These are phyloP conservation scores for Arctostaphylos glauca DNA, from an alignment of 148 eudicot genomes.

Conservation along the genomic window DNA sequence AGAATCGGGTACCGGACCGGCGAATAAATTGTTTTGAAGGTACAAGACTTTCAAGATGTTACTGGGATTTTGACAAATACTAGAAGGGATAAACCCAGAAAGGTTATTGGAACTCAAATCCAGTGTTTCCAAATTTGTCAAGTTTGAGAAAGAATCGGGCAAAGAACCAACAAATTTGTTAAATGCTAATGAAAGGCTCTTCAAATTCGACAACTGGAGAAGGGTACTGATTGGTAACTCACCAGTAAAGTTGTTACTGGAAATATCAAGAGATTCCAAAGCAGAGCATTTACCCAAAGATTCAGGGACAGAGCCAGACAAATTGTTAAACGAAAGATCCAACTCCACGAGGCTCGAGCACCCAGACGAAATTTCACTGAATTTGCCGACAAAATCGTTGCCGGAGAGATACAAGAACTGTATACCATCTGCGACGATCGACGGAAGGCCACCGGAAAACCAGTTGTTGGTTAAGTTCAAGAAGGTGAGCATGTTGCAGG, in stretches of 20 bases:
- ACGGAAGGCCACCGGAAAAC: constrained; percentile 44
- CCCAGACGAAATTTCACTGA: constrained; percentile 36
- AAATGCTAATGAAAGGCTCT: constrained; percentile 35
- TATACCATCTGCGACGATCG: constrained; percentile 29
- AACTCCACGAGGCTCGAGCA: constrained; percentile 54
- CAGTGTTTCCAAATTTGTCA: constrained; percentile 47
- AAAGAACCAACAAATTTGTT: constrained; percentile 60
- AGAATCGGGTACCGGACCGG: constrained; percentile 45
- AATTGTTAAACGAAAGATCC: constrained; percentile 64
- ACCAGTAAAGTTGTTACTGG: constrained; percentile 75
- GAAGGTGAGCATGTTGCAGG: constrained; percentile 42
- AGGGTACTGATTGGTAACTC: constrained; percentile 64
- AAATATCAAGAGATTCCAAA: constrained; percentile 50
- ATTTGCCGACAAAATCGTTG: constrained; percentile 44
- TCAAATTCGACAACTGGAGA: constrained; percentile 48
- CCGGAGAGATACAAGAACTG: constrained; percentile 44
- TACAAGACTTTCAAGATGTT: constrained; percentile 41
- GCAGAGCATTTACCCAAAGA: constrained; percentile 54
- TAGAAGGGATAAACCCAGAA: constrained; percentile 45
- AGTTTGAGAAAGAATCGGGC: constrained; percentile 44
- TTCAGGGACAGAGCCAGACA: constrained; percentile 65
- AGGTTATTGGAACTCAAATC: constrained; percentile 75
- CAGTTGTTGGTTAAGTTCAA: constrained; percentile 54
- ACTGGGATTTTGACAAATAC: constrained; percentile 33
- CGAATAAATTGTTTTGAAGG: constrained; percentile 45